Conservation (phyloP, 2,329 filamentous ascomycete species). For the Zasmidium cellare region DNA sequence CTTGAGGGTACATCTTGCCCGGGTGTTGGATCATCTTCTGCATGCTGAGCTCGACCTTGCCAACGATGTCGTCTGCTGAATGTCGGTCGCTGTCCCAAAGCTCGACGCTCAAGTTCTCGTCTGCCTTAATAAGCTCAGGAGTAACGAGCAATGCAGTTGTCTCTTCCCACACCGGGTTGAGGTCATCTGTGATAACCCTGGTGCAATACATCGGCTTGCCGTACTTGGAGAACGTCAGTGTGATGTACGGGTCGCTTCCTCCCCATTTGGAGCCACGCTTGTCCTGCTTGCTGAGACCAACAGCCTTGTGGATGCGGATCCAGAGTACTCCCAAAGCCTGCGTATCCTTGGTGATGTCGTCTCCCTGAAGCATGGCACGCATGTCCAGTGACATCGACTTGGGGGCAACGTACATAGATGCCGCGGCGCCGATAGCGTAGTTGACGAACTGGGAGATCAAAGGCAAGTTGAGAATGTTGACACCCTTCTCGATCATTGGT, state of each 20-base stretch:
- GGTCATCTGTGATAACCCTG: slow-evolving; percentile 88
- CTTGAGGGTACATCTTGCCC: slow-evolving; percentile 86
- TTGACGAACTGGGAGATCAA: slow-evolving; percentile 97
- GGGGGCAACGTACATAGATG: slow-evolving; percentile 89
- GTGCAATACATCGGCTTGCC: slow-evolving; percentile 98
- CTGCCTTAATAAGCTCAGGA: slow-evolving; percentile 84
- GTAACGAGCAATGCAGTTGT: slow-evolving; percentile 82
- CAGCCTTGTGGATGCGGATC: slow-evolving; percentile 85
- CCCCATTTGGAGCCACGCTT: slow-evolving; percentile 76
- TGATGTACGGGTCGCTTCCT: slow-evolving; percentile 94
- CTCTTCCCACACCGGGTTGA: slow-evolving; percentile 92
- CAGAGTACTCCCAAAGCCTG: slow-evolving; percentile 86
- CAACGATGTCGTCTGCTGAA: slow-evolving; percentile 90
- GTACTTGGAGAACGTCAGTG: slow-evolving; percentile 91
- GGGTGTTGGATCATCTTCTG: slow-evolving; percentile 94
- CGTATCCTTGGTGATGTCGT: slow-evolving; percentile 88
- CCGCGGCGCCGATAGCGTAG: slow-evolving; percentile 84
- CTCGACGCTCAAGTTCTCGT: slow-evolving; percentile 90
- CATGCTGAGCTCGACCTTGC: slow-evolving; percentile 90
- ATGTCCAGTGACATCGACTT: slow-evolving; percentile 87
- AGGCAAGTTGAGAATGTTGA: slow-evolving; percentile 88
- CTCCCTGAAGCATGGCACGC: slow-evolving; percentile 84
- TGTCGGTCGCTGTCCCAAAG: slow-evolving; percentile 95
- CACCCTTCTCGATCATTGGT: slow-evolving; percentile 86
- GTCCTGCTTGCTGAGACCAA: slow-evolving; percentile 89